A percentile compares a stretch with the other conserved stretches of the same genome.
phyloP scores from a whole-genome alignment of 139 green algal genomes.

The Chlorella ohadii region DNA sequence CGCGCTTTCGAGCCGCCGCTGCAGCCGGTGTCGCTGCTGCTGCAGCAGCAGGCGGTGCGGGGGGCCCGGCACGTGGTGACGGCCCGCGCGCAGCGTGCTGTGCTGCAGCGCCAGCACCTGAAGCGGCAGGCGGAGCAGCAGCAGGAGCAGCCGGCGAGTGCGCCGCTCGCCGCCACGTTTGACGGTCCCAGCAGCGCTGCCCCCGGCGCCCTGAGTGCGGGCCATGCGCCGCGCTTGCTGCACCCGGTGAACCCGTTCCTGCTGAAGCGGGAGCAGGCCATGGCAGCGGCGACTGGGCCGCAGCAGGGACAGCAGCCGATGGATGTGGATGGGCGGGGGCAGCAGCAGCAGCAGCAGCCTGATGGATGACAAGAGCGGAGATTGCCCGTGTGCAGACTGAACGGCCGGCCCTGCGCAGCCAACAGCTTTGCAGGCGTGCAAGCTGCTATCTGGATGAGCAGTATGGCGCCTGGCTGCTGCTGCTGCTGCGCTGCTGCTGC shows the following conservation, averaged over 20 bases:
- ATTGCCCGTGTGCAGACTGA: too few relatives aligned
- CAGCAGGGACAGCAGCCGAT: background rate
- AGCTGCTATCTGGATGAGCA: too few relatives aligned
- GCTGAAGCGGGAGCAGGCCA: background rate
- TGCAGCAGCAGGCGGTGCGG: background rate
- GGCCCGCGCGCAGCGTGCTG: background rate
- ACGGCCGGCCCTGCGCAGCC: too few relatives aligned
- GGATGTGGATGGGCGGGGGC: background rate
- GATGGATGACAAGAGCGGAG: too few relatives aligned
- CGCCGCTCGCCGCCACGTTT: background rate
- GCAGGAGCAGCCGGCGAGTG: background rate
- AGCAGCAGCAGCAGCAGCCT: background rate
- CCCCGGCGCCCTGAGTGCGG: background rate
- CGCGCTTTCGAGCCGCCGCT: slow-evolving; percentile 22
- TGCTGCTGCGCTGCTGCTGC: too few relatives aligned
- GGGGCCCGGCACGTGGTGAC: background rate
- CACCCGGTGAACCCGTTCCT: background rate
- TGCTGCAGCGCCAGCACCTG: background rate
- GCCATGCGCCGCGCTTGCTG: background rate
- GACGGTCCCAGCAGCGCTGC: too few relatives aligned
- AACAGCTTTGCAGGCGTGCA: too few relatives aligned
- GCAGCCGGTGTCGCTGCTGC: slow-evolving; percentile 9
- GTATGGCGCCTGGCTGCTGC: too few relatives aligned
- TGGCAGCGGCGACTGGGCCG: background rate
- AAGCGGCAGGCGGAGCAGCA: background rate